Base-by-base conservation (phyloP, 495 filamentous ascomycete genomes). In the Apodospora peruviana region DNA sequence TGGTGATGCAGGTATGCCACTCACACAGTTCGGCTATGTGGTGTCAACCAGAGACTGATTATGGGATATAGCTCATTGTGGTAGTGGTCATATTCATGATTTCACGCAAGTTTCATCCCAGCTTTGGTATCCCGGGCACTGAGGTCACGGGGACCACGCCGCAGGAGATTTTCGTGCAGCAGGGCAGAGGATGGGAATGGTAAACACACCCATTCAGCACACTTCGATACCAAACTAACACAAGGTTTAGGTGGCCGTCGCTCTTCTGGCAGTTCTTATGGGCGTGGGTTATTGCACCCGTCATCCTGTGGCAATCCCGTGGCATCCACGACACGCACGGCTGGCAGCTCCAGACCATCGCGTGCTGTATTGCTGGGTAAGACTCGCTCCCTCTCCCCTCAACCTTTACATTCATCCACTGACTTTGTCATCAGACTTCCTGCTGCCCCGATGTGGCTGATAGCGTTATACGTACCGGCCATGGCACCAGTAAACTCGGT, bases 381-480 rank as follows among this genome's bases (percentile, higher is more conserved):
- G 65, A 21, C 9, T 3, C n/a, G 1, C 21, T 9, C 49, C 7
- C 20, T 20, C 17, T 50, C 20, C 21, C 3, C 0, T 4, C 12
- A 25, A 29, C 24, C 23, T 43, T 19, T 19, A 34, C 5, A 22
- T 5, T 20, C 25, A 38, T 16, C 22, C 9, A n/a, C 35, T 37
- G 37, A 45, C 47, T 14, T 43, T 21, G 46, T 12, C 9, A 25
- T 24, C 20, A 82, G 79, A 19, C 74, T 87, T 11, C 82, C 73
- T 29, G 84, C 81, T 10, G 79, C 82, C 5, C 84, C 84, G 0
- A 66, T 87, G 59, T 86, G 82, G 82, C 70, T 87, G 19, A 68
- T 79, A 52, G 73, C 71, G 10, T 63, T 82, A 18, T 86, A 86
- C 56, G 70, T 79, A 4, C 72, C 78, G 14, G 70, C 45, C 0